These are phyloP conservation scores for Madurella mycetomatis DNA, from an alignment of 2,329 filamentous ascomycete species.

Conservation along the genomic window DNA sequence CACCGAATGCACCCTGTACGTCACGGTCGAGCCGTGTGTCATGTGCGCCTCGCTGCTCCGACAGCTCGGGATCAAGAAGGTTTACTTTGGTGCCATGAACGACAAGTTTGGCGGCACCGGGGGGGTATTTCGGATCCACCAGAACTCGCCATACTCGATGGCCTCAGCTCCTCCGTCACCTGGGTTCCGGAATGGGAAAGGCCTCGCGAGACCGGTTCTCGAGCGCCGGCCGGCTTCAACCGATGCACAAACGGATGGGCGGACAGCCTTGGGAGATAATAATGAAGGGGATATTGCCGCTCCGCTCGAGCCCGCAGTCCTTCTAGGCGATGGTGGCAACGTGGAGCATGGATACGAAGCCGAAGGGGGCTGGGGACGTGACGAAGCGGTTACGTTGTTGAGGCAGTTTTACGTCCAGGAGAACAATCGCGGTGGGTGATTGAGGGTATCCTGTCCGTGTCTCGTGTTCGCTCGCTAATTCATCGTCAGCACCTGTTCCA, in stretches of 20 bases:
- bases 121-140: conserved; percentile 83
- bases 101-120: conserved; percentile 96
- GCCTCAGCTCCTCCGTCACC: conserved; percentile 39
- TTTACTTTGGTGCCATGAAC: conserved; percentile 93
- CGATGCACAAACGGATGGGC: conserved; percentile 6
- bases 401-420: conserved; percentile 97
- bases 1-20: conserved; percentile 73
- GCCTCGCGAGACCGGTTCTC: conserved; percentile 26
- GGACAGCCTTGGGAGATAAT: conserved; percentile 7
- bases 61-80: conserved; percentile 80
- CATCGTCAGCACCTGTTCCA: conserved; percentile 42
- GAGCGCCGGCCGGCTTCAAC: conserved; percentile 22
- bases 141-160: conserved; percentile 47
- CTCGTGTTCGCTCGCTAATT: background rate
- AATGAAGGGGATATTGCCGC: conserved; percentile 9
- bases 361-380: conserved; percentile 80
- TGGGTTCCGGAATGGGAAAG: conserved; percentile 23
- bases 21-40: conserved; percentile 96
- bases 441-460: background rate
- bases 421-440: conserved; percentile 73
- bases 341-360: conserved; percentile 77
- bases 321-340: conserved; percentile 56
- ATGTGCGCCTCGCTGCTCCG: conserved; percentile 95
- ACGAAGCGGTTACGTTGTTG: conserved; percentile 89
- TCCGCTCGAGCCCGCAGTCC: conserved; percentile 19